Evolutionary conservation across 2,329 filamentous ascomycete genomes (phyloP).

Genomic region (Rhexocercosporidium sp.): DNA sequence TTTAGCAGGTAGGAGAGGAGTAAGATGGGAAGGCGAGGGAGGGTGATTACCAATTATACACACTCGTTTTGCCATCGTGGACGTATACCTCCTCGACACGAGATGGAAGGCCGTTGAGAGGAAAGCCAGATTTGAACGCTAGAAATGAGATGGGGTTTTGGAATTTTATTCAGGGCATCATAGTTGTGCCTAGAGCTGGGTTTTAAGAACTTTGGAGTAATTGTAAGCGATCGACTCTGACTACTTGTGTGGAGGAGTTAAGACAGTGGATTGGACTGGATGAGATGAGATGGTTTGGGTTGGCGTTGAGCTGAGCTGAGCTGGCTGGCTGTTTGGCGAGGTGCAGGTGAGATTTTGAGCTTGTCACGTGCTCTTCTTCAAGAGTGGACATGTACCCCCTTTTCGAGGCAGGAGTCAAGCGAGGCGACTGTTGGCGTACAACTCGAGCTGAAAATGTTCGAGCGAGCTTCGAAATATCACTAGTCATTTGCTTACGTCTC

Average conservation of each 20-base stretch:
- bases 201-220: too few relatives aligned
- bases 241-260: too few relatives aligned
- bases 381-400: too few relatives aligned
- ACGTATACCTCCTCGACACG: background rate
- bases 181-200: too few relatives aligned
- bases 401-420: too few relatives aligned
- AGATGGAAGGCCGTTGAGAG: background rate
- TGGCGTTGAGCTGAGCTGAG: background rate
- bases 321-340: background rate
- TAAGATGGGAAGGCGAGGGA: background rate
- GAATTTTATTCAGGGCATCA: too few relatives aligned
- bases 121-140: background rate
- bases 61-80: conserved; percentile 32
- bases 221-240: too few relatives aligned
- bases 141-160: background rate
- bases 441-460: too few relatives aligned
- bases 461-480: too few relatives aligned
- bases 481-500: too few relatives aligned
- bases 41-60: conserved; percentile 36
- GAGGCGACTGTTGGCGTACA: too few relatives aligned
- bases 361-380: background rate
- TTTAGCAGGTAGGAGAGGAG: background rate
- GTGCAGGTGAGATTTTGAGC: background rate
- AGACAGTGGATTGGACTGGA: too few relatives aligned
- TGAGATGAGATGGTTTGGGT: background rate